Conservation (phyloP, 1,284 basidiomycete species). For the Wallemia mellicola region DNA sequence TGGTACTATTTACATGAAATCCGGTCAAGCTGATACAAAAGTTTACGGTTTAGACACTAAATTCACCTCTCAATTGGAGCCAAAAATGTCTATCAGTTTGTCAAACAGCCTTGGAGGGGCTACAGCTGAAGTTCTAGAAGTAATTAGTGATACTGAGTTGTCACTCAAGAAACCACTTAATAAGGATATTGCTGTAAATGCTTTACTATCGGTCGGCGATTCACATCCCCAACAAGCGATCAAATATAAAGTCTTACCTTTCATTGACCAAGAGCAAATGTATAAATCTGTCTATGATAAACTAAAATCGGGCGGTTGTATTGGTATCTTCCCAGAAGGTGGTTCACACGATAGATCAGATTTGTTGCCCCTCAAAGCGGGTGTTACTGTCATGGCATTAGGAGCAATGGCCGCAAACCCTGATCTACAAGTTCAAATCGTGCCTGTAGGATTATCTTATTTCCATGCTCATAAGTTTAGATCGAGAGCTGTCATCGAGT, state of each 20-base stretch:
- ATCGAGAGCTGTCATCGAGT: slow-evolving; percentile 85
- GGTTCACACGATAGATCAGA: slow-evolving; percentile 91
- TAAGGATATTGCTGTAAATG: slow-evolving; percentile 12
- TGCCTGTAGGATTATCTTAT: slow-evolving; percentile 79
- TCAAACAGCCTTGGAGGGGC: slow-evolving; percentile 50
- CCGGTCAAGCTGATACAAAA: slow-evolving; percentile 36
- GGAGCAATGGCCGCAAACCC: slow-evolving; percentile 82
- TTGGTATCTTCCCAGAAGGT: slow-evolving; percentile 91
- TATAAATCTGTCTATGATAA: slow-evolving; percentile 77
- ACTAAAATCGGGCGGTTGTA: slow-evolving; percentile 57
- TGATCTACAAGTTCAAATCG: slow-evolving; percentile 59
- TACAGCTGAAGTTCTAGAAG: slow-evolving; percentile 55
- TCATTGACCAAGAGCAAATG: slow-evolving; percentile 78
- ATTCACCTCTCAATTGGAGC: slow-evolving; percentile 46
- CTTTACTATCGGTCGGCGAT: slow-evolving; percentile 5
- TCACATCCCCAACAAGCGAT: slow-evolving; percentile 6
- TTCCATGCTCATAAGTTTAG: slow-evolving; percentile 88
- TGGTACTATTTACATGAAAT: slow-evolving; percentile 42
- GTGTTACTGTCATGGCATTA: slow-evolving; percentile 88
- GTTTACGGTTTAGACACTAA: slow-evolving; percentile 49
- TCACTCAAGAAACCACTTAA: slow-evolving; percentile 61
- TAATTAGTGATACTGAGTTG: slow-evolving; percentile 62
- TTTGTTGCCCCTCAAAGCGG: slow-evolving; percentile 75
- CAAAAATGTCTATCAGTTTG: slow-evolving; percentile 63
- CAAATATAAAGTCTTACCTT: slow-evolving; percentile 45